A percentile compares a stretch with the other conserved stretches of the same genome.
Evolutionary conservation across 106 monocot species (phyloP).

Genomic region (Triglochin maritima): DNA sequence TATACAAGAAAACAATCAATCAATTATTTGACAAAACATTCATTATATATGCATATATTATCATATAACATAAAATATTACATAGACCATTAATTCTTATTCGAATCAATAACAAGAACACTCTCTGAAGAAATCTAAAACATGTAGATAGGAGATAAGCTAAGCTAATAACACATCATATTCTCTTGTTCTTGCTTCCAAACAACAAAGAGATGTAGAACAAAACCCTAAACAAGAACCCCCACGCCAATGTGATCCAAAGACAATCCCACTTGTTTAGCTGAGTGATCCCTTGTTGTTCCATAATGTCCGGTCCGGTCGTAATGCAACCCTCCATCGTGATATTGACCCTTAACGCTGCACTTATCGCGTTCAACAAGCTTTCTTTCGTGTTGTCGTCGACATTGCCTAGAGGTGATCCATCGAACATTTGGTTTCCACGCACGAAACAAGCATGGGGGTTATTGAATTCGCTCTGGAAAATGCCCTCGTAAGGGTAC

Average conservation of each 20-base stretch:
- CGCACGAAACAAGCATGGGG: constrained; percentile 56
- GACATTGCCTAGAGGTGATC: constrained; percentile 51
- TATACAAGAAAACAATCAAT: too few species aligned
- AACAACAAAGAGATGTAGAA: constrained; percentile 65
- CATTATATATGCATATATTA: too few species aligned
- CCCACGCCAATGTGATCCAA: constrained; percentile 63
- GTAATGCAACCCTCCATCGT: constrained; percentile 39
- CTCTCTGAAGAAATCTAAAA: too few species aligned
- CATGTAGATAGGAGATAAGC: too few species aligned
- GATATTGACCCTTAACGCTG: constrained; percentile 28
- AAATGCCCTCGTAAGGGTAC: constrained; percentile 80
- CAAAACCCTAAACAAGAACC: constrained; percentile 71
- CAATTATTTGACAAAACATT: too few species aligned
- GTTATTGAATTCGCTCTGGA: constrained; percentile 69
- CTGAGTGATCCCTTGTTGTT: constrained; percentile 47
- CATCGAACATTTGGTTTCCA: constrained; percentile 75
- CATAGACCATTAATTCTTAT: too few species aligned
- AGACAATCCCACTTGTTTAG: constrained; percentile 70
- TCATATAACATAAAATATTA: too few species aligned
- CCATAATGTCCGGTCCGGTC: constrained; percentile 38
- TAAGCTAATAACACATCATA: constrained; percentile 9
- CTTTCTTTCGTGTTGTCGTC: constrained; percentile 24
- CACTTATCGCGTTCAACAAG: constrained; percentile 42
- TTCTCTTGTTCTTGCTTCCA: constrained; percentile 84
- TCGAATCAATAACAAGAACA: too few species aligned